Conservation (phyloP, 805 yeast species). For the Tetrapisispora taiwanensis region DNA sequence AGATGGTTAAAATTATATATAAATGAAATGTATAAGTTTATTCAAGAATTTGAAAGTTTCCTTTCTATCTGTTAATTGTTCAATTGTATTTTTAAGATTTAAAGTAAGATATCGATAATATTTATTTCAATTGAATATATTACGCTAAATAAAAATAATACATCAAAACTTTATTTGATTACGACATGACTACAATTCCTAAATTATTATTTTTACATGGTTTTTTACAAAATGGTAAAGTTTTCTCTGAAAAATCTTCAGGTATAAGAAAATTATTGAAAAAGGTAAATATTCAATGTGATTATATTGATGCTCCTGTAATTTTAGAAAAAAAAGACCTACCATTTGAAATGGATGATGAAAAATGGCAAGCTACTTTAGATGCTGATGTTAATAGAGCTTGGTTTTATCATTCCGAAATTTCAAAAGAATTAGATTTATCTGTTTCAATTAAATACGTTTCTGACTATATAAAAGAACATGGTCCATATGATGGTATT, state of each 20-base stretch:
- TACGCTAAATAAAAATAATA: too few relatives aligned
- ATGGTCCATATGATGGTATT: slow-evolving; percentile 81
- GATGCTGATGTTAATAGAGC: slow-evolving; percentile 43
- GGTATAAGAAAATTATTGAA: slow-evolving; percentile 74
- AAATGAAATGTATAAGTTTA: too few relatives aligned
- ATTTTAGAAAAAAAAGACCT: slow-evolving; percentile 56
- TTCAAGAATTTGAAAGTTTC: too few relatives aligned
- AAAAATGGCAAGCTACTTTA: slow-evolving; percentile 38
- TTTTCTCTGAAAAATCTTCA: slow-evolving; percentile 80
- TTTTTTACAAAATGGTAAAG: slow-evolving; percentile 71
- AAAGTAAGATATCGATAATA: too few relatives aligned
- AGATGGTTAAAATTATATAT: too few relatives aligned
- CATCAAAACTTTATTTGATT: too few relatives aligned
- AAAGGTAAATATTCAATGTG: slow-evolving; percentile 54
- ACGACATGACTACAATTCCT: slow-evolving; percentile 17
- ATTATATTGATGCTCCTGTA: slow-evolving; percentile 73
- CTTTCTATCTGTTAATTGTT: too few relatives aligned
- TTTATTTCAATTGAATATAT: too few relatives aligned
- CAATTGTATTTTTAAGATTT: too few relatives aligned
- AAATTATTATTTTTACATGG: slow-evolving; percentile 86
- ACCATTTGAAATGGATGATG: slow-evolving; percentile 56
- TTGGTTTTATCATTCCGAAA: slow-evolving; percentile 64
- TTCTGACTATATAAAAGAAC: slow-evolving; percentile 41
- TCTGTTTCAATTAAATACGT: slow-evolving; percentile 42
- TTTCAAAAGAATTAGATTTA: slow-evolving; percentile 39